Base-by-base conservation (phyloP, 2,329 filamentous ascomycete genomes). In the Monilinia laxa region DNA sequence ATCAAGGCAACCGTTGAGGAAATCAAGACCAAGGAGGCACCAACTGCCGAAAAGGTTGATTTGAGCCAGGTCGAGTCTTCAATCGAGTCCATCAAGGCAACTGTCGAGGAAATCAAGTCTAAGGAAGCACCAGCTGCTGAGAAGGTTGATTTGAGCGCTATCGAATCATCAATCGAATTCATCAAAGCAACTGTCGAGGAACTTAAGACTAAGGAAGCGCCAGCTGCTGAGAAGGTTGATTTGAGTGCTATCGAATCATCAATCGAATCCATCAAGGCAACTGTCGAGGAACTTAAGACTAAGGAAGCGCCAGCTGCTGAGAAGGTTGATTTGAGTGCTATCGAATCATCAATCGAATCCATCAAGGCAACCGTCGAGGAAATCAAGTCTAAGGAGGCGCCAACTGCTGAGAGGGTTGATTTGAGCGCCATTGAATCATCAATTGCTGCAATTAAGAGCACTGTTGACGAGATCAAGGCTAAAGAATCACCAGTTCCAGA, bases 51-150 rank as follows among this genome's bases (percentile, higher is more conserved):
- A 42, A 68, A 68, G 62, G 62, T 68, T 18, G 71, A 74, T 57
- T 35, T 73, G 3, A 69, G 70, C 4, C 5, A 51, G 9, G 10
- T 74, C 4, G 70, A 72, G 55, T 42, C 64, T 0, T 67, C 67
- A 0, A 52, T 73, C 3, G 64, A 67, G 6, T 69, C 67, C 1
- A 11, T 72, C 35, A 60, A 68, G 9, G 51, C 65, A 10, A 47
- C 54, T 28, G 28, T 74, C 23, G 60, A 66, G 4, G 69, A 72
- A n/a, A 68, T 74, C 9, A 73, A 74, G 54, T 1, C 62, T 0
- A 67, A 66, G 6, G 69, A 70, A 3, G 18, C 35, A 25, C 67
- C 69, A 14, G 59, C 35, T 25, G 51, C 62, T 3, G 63, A 70
- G 3, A 66, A 67, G 31, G 55, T 68, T 11, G 71, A 72, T 56